Evolutionary conservation across 495 filamentous ascomycete genomes (phyloP).

Genomic region (Lophiotrema nucula): DNA sequence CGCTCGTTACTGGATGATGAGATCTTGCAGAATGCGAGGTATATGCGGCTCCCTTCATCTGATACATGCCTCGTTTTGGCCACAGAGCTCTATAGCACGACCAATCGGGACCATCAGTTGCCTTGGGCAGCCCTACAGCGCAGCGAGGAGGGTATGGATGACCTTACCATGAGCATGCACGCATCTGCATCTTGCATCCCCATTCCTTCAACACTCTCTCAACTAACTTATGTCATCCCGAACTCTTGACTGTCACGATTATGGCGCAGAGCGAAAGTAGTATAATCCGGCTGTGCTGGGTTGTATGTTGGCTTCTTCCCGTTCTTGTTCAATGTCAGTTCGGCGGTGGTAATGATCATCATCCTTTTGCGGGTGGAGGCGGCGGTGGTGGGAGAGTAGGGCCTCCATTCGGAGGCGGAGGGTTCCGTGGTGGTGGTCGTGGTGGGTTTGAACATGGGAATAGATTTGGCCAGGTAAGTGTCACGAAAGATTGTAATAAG

Average conservation of each 20-base stretch:
- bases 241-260: too few species aligned
- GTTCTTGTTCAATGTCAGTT: constrained; percentile 4
- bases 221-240: too few species aligned
- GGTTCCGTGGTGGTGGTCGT: background rate
- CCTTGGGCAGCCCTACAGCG: too few species aligned
- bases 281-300: constrained; percentile 31
- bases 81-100: background rate
- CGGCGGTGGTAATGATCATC: background rate
- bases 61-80: constrained; percentile 9
- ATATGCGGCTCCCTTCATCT: constrained; percentile 2
- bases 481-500: background rate
- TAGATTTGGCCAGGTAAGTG: constrained; percentile 5
- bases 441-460: background rate
- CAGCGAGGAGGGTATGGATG: too few species aligned
- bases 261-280: too few species aligned
- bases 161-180: too few species aligned
- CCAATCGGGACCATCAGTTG: constrained; percentile 1
- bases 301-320: constrained; percentile 11
- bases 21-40: constrained; percentile 1
- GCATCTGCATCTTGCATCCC: too few species aligned
- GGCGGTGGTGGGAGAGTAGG: background rate
- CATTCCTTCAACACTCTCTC: too few species aligned
- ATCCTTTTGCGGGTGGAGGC: background rate
- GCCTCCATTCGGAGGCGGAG: background rate
- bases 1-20: too few species aligned